Conservation (phyloP, 2,329 filamentous ascomycete species). For the Exophiala lecanii-corni region DNA sequence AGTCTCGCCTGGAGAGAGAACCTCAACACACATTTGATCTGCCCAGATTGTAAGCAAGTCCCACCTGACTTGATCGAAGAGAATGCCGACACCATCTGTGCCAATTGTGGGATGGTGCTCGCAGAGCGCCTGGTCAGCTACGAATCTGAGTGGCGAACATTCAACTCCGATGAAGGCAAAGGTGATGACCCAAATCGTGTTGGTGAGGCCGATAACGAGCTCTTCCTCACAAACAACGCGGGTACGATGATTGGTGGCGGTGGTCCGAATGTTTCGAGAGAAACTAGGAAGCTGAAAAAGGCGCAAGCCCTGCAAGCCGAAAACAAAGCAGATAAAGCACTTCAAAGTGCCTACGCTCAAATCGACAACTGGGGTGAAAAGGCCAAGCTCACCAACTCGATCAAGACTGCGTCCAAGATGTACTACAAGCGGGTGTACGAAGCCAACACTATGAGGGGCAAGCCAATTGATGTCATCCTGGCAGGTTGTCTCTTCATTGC, state of each 20-base stretch:
- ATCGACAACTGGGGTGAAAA: conserved; percentile 84
- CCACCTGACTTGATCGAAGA: conserved; percentile 94
- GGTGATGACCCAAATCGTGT: conserved; percentile 93
- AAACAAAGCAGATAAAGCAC: conserved; percentile 76
- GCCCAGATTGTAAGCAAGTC: conserved; percentile 82
- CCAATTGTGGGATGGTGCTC: conserved; percentile 84
- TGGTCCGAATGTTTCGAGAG: conserved; percentile 55
- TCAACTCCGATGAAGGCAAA: conserved; percentile 95
- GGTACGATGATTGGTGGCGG: conserved; percentile 50
- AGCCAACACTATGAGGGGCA: conserved; percentile 89
- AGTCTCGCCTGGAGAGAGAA: conserved; percentile 66
- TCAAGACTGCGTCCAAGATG: conserved; percentile 86
- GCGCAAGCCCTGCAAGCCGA: conserved; percentile 76
- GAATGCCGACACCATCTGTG: conserved; percentile 88
- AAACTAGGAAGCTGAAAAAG: conserved; percentile 64
- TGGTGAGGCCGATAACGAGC: conserved; percentile 83
- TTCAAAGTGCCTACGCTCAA: conserved; percentile 80
- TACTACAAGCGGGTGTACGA: conserved; percentile 95
- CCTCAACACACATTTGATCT: conserved; percentile 78
- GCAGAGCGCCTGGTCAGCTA: conserved; percentile 90
- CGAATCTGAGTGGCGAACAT: conserved; percentile 96
- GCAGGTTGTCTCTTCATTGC: conserved; percentile 97
- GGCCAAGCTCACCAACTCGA: conserved; percentile 73
- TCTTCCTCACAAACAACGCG: conserved; percentile 65
- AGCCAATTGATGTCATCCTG: conserved; percentile 87